Evolutionary conservation across 1,139 yeast species (phyloP), one percentile per base, ranked within the genome.

Genomic region (Saccharomyces hybrid): DNA sequence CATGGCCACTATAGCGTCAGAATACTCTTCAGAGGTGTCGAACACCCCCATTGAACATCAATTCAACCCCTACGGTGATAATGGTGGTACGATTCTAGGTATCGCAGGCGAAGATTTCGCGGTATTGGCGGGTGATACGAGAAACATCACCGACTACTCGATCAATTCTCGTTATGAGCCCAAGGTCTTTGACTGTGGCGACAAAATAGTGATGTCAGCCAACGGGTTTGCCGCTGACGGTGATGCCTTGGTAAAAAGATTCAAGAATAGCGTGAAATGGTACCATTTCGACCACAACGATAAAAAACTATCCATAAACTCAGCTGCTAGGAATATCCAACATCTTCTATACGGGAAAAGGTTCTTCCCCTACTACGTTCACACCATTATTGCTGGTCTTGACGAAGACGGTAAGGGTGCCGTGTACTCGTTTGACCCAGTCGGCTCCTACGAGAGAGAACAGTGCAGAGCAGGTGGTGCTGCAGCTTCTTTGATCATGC

Each of bases 391-490:
- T 66, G 97, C 96, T 2, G 99, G 99, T 9, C 77, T 93, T 60
- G 98, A 91, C 68, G 96, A 88, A 57, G 89, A 90, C 61, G 98
- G 98, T 14, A 84, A 84, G 65, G 99, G 99, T 51, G 93, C 96
- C 2, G 89, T 93, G 44, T 93, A 88, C 71, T 90, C 98, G 5
- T 93, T 89, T 70, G 99, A 93, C 70, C 99, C 99, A 1, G 96
- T 93, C 56, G 99, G 99, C 4, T 88, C 96, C 1, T 95, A 93
- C 70, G 99, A 95, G 74, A 83, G 97, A 67, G 97, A 91, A 71
- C 96, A 90, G 70, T 89, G 97, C 74, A 82, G 97, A 67, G 98
- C 98, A 1, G 98, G 96, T 58, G 99, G 99, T 49, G 95, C 97
- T 6, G 98, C 98, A 34, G 95, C 97, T 2, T 83, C 93, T 62